Evolutionary conservation across 441 rosid species (phyloP).

Genomic region (Euphorbia schlechtendalii): DNA sequence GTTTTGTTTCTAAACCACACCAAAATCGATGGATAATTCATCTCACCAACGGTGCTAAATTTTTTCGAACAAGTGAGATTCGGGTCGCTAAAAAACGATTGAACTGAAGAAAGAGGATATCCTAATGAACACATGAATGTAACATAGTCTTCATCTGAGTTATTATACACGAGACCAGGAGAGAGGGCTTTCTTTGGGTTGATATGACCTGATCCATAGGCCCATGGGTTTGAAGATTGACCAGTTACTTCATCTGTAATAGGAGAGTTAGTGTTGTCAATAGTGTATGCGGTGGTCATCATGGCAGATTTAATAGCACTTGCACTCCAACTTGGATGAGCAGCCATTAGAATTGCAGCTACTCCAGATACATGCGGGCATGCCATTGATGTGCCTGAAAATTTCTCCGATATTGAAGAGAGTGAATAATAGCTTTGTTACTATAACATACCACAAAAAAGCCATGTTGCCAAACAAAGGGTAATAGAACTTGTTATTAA

Average conservation of each 20-base stretch:
- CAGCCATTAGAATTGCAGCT: constrained; percentile 70
- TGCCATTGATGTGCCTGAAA: constrained; percentile 77
- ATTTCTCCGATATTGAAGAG: too few species aligned
- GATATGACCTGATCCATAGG: constrained; percentile 22
- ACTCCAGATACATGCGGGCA: constrained; percentile 86
- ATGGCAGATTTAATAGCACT: constrained; percentile 81
- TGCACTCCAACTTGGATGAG: constrained; percentile 61
- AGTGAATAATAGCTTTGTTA: background rate
- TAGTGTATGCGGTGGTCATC: constrained; percentile 55
- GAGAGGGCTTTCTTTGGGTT: constrained; percentile 72
- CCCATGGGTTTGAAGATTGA: constrained; percentile 3
- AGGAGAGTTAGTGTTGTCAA: constrained; percentile 1
- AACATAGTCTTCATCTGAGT: constrained; percentile 46
- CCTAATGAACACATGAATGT: constrained; percentile 52
- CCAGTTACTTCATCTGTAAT: background rate
- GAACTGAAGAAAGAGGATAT: constrained; percentile 40
- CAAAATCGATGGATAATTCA: constrained; percentile 80
- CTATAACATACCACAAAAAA: too few species aligned
- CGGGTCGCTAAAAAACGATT: constrained; percentile 36
- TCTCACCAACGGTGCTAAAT: constrained; percentile 51
- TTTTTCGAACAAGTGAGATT: constrained; percentile 40
- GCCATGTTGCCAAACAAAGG: too few species aligned
- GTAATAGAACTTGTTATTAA: too few species aligned
- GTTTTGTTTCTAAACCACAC: constrained; percentile 48
- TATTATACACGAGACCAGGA: constrained; percentile 63